These are phyloP conservation scores for Pichia deserticola DNA, from an alignment of 805 yeast species.

Conservation along the genomic window DNA sequence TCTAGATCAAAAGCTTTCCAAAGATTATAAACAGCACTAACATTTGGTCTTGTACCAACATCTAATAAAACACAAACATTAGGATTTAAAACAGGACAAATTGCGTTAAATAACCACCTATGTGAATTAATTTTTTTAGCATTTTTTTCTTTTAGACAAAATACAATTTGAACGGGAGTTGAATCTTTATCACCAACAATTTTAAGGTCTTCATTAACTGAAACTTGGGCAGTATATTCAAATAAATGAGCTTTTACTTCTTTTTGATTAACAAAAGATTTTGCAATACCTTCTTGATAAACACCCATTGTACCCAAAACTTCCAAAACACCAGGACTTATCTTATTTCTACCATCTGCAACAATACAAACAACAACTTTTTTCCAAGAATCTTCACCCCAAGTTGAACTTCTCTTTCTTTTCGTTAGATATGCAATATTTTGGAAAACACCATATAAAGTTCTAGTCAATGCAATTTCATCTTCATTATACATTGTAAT, in stretches of 20 bases:
- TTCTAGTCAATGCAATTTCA: slow-evolving; percentile 81
- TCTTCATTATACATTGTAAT: slow-evolving; percentile 98
- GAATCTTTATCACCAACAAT: slow-evolving; percentile 88
- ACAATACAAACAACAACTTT: slow-evolving; percentile 88
- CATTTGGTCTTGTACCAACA: slow-evolving; percentile 96
- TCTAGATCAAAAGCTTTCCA: slow-evolving; percentile 98
- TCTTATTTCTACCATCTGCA: slow-evolving; percentile 90
- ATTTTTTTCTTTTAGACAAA: slow-evolving; percentile 88
- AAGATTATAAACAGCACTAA: slow-evolving; percentile 78
- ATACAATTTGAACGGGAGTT: slow-evolving; percentile 90
- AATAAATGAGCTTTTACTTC: slow-evolving; percentile 90
- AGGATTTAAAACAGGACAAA: slow-evolving; percentile 88
- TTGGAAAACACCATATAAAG: slow-evolving; percentile 89
- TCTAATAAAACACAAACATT: slow-evolving; percentile 83
- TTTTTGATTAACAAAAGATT: slow-evolving; percentile 85
- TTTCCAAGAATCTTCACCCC: slow-evolving; percentile 98
- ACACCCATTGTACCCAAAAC: slow-evolving; percentile 91
- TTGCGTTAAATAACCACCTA: slow-evolving; percentile 94
- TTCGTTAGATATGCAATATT: slow-evolving; percentile 83
- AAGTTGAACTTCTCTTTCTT: slow-evolving; percentile 71
- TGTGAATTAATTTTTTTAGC: slow-evolving; percentile 94
- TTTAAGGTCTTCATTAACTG: slow-evolving; percentile 81
- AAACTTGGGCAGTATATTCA: slow-evolving; percentile 93
- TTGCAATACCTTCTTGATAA: slow-evolving; percentile 95
- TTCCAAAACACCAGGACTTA: slow-evolving; percentile 78